Evolutionary conservation across 2,329 filamentous ascomycete species (phyloP), one percentile per base, ranked within the genome.

Genomic region (Penicillium concentricum): DNA sequence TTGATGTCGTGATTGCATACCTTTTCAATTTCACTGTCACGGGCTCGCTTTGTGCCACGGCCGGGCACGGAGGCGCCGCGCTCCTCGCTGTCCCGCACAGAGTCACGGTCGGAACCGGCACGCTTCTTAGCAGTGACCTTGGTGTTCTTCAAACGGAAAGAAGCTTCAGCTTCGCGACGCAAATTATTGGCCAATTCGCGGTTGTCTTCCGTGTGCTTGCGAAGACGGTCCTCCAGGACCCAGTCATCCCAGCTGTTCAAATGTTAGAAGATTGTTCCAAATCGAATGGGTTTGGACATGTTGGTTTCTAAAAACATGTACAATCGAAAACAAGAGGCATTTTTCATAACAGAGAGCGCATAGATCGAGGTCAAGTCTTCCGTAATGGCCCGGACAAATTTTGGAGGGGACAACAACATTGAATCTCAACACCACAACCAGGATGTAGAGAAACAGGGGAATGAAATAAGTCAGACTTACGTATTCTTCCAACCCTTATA

Each of bases 401-500:
- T 32, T 28, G 26, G 35, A 50, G 18, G 35, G 22, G 4, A 26
- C 32, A 35, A 30, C 9, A 30, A 32, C 30, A 32, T 32, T 32
- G 30, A 32, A 30, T 43, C 13, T 50, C 24, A 24, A 45, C 24
- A 6, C 12, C 3, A 26, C 9, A 41, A 5, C 35, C 26, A 50
- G 43, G 7, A 45, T 30, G 28, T 26, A 38, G n/a, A 38, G 42
- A 9, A 20, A 47, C 13, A 26, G 32, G 30, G 39, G 56, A 61
- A 60, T 30, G 32, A 56, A 61, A 53, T 41, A 65, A 48, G 28
- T 32, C 26, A 57, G 57, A 87, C 87, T 78, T 79, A 90, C 83
- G 92, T 97, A 75, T 93, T 92, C 82, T 99, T 99, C 94, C 94
- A 99, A 70, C 94, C 94, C 77, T 97, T 97, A 81, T 99, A 99